Conservation (phyloP, 495 filamentous ascomycete species). For the Cairneyella variabilis region DNA sequence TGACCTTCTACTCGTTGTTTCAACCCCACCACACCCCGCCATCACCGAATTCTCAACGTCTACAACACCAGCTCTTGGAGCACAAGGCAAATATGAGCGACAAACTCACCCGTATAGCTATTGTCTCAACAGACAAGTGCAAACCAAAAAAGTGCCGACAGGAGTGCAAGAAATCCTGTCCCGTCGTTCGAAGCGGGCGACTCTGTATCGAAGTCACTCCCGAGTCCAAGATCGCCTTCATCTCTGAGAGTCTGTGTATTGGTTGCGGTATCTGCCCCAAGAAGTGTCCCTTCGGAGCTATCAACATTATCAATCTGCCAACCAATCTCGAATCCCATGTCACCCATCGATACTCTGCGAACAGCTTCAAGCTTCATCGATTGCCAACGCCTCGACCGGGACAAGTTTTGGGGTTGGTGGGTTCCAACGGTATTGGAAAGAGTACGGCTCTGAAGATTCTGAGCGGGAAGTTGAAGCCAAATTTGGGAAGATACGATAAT, state of each 20-base stretch:
- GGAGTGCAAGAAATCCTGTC: conserved; percentile 98
- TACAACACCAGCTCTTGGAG: background rate
- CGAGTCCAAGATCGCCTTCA: conserved; percentile 94
- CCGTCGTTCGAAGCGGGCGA: conserved; percentile 96
- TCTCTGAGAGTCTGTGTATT: conserved; percentile 90
- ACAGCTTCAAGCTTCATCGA: conserved; percentile 98
- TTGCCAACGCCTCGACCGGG: conserved; percentile 93
- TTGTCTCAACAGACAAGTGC: conserved; percentile 98
- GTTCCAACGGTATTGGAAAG: conserved; percentile 99
- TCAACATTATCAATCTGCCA: conserved; percentile 98
- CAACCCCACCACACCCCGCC: background rate
- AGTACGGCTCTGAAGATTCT: conserved; percentile 97
- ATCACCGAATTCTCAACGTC: too few relatives aligned
- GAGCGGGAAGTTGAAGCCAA: conserved; percentile 96
- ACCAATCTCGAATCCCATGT: conserved; percentile 97
- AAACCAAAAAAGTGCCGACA: conserved; percentile 99
- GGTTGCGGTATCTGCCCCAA: conserved; percentile 99
- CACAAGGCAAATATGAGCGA: conserved; percentile 61
- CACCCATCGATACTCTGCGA: conserved; percentile 96
- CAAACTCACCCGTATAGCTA: conserved; percentile 93
- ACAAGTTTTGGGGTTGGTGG: conserved; percentile 94
- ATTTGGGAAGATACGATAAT: conserved; percentile 90
- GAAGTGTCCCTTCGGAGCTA: conserved; percentile 98
- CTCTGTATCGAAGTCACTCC: conserved; percentile 92
- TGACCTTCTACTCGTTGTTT: too few relatives aligned